phyloP scores from a whole-genome alignment of 768 basidiomycete genomes.

The Harrya chromipes region DNA sequence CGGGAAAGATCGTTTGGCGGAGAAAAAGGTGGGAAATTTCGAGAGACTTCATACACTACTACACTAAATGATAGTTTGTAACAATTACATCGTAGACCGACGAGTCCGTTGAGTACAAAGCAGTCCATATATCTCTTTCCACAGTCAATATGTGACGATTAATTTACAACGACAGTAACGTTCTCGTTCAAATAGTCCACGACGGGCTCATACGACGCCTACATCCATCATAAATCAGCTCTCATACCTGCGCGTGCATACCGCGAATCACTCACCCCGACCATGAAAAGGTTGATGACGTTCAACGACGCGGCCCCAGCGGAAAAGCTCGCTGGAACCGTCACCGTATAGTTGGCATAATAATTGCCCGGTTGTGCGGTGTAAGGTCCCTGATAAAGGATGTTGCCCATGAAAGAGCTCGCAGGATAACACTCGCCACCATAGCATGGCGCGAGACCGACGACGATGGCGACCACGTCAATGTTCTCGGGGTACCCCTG shows the following conservation, averaged over 20 bases:
- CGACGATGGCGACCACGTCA: constrained; percentile 28
- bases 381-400: constrained; percentile 36
- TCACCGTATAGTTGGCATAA: constrained; percentile 34
- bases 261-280: constrained; percentile 35
- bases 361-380: constrained; percentile 17
- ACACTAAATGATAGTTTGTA: too few relatives aligned
- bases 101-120: background rate
- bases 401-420: constrained; percentile 24
- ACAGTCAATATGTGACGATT: background rate
- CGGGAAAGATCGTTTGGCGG: constrained; percentile 13
- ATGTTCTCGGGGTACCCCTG: constrained; percentile 24
- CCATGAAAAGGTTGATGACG: constrained; percentile 36
- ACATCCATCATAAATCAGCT: background rate
- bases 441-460: constrained; percentile 30
- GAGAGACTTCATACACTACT: too few relatives aligned
- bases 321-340: constrained; percentile 23
- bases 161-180: constrained; percentile 9
- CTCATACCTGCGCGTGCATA: background rate
- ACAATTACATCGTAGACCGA: background rate
- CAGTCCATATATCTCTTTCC: background rate
- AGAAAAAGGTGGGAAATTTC: constrained; percentile 16
- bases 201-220: constrained; percentile 11
- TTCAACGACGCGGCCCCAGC: constrained; percentile 35
- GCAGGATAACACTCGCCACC: constrained; percentile 22
- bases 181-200: constrained; percentile 24